These are phyloP conservation scores for Acanthamoeba culbertsoni DNA, from an alignment of 208 protist species.

Conservation along the genomic window DNA sequence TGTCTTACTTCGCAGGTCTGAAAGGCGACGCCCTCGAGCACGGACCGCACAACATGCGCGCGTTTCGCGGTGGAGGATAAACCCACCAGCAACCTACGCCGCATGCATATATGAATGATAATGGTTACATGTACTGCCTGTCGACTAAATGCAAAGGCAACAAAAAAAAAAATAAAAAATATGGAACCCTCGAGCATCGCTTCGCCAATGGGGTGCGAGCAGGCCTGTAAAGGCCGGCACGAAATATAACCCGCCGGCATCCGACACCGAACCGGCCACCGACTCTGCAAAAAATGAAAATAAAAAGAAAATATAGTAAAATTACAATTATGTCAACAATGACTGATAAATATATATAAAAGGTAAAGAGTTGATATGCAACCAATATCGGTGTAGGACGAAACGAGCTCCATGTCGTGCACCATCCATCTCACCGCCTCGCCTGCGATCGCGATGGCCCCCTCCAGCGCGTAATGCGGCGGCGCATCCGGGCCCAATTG, in stretches of 20 bases:
- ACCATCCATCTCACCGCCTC: slow-evolving; percentile 92
- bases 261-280: slow-evolving; percentile 56
- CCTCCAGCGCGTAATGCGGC: slow-evolving; percentile 87
- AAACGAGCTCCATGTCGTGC: slow-evolving; percentile 91
- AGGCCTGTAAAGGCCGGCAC: slow-evolving; percentile 97
- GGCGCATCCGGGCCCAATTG: slow-evolving; percentile 53
- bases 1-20: slow-evolving; percentile 68
- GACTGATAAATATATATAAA: background rate
- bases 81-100: slow-evolving; percentile 46
- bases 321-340: too few species aligned
- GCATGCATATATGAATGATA: too few species aligned
- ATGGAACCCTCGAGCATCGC: slow-evolving; percentile 90
- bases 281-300: background rate
- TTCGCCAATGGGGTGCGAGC: slow-evolving; percentile 95
- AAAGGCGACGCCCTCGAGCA: slow-evolving; percentile 71
- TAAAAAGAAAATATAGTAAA: too few species aligned
- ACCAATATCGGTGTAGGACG: slow-evolving; percentile 76
- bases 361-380: background rate
- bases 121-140: too few species aligned
- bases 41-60: slow-evolving; percentile 76
- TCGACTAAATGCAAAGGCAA: background rate
- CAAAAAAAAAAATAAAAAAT: background rate
- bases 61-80: slow-evolving; percentile 62
- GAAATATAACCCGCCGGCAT: slow-evolving; percentile 89
- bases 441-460: slow-evolving; percentile 92